Evolutionary conservation across 768 basidiomycete genomes (phyloP).

Genomic region (Suillus lakei): DNA sequence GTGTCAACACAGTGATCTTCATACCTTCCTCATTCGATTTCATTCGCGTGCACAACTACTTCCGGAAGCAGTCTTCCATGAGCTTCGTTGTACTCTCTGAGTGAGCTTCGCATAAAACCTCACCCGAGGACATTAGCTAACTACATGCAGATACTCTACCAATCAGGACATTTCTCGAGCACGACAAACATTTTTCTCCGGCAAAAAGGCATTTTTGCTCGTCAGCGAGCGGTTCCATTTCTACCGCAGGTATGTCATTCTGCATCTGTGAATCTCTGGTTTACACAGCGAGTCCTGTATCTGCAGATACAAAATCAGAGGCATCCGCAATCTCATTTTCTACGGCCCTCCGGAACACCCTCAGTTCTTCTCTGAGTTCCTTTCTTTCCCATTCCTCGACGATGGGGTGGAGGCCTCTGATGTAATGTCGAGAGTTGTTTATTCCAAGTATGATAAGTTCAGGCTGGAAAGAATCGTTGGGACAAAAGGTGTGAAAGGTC

Average conservation of each 20-base stretch:
- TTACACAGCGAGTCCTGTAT: not conserved
- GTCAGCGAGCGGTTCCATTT: conserved; percentile 99
- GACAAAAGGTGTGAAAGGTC: conserved; percentile 26
- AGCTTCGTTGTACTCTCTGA: conserved; percentile 89
- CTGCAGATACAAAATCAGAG: conserved; percentile 86
- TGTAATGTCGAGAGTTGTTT: conserved; percentile 80
- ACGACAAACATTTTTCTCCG: conserved; percentile 89
- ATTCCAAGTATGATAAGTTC: conserved; percentile 90
- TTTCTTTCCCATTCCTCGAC: conserved; percentile 91
- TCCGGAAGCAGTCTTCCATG: conserved; percentile 72
- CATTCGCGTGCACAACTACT: conserved; percentile 86
- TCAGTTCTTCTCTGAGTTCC: conserved; percentile 88
- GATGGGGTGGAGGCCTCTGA: conserved; percentile 87
- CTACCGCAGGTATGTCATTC: conserved; percentile 70
- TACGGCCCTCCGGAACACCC: conserved; percentile 92
- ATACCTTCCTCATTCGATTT: conserved; percentile 97
- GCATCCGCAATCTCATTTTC: conserved; percentile 91
- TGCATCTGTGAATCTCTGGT: not conserved
- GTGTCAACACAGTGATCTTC: conserved; percentile 85
- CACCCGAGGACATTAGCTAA: not conserved
- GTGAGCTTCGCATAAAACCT: conserved; percentile 45
- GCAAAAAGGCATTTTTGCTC: conserved; percentile 84
- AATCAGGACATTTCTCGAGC: conserved; percentile 95
- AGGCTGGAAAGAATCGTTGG: conserved; percentile 77
- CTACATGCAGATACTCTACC: conserved; percentile 73